Evolutionary conservation across 1,284 basidiomycete genomes (phyloP).

Genomic region (Xanthoconium separans): DNA sequence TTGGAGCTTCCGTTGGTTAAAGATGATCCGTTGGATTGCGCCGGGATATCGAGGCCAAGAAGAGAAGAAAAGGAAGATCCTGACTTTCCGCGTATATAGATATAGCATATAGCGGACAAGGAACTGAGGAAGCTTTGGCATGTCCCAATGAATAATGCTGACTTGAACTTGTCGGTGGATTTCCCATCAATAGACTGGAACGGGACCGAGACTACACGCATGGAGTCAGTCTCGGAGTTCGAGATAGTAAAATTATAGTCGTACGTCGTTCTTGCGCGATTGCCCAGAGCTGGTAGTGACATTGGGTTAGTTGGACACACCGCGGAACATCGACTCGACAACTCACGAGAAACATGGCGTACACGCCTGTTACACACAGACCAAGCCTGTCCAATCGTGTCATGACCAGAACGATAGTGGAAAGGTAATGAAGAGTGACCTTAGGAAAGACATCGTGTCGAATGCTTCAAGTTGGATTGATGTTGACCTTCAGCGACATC

Average conservation of each 20-base stretch:
- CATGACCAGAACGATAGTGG: not conserved
- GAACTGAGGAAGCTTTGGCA: constrained; percentile 84
- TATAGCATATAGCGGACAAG: constrained; percentile 77
- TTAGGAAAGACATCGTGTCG: constrained; percentile 28
- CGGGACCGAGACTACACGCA: constrained; percentile 71
- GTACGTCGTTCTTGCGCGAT: constrained; percentile 88
- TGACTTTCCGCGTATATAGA: constrained; percentile 63
- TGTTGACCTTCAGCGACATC: not conserved
- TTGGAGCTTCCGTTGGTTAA: constrained; percentile 24
- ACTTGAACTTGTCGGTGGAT: constrained; percentile 79
- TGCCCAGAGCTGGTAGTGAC: constrained; percentile 63
- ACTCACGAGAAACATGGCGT: constrained; percentile 76
- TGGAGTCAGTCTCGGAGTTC: constrained; percentile 7
- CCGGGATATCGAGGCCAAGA: constrained; percentile 50
- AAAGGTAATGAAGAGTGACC: constrained; percentile 14
- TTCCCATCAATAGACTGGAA: constrained; percentile 68
- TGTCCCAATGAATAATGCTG: constrained; percentile 85
- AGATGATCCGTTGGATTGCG: constrained; percentile 29
- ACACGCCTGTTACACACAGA: constrained; percentile 68
- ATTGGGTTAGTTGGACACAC: constrained; percentile 1
- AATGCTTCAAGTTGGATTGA: too few species aligned
- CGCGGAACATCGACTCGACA: not conserved
- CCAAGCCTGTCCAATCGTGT: constrained; percentile 44
- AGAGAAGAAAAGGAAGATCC: constrained; percentile 50
- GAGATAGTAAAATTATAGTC: constrained; percentile 27